Evolutionary conservation across 2,329 filamentous ascomycete genomes (phyloP).

Genomic region (Myriangium duriaei): DNA sequence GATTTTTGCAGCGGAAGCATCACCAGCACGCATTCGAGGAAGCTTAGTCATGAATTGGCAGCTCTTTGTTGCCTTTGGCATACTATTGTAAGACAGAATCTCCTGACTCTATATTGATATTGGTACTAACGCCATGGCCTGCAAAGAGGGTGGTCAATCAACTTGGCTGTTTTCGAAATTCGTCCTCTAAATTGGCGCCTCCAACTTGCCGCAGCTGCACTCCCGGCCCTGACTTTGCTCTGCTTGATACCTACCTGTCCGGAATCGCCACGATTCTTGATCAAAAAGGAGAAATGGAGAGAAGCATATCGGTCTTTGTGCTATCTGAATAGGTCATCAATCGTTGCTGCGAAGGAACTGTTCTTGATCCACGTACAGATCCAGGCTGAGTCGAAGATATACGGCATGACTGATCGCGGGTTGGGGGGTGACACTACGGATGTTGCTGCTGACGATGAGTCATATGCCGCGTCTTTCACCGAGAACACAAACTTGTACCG

Average conservation of each 20-base stretch:
- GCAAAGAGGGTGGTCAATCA: constrained; percentile 17
- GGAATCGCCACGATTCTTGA: constrained; percentile 20
- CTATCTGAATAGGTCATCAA: constrained; percentile 15
- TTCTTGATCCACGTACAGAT: constrained; percentile 19
- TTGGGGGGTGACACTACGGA: not conserved
- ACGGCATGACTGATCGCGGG: not conserved
- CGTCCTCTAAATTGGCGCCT: constrained; percentile 19
- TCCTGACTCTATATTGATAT: too few relatives aligned
- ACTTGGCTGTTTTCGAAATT: constrained; percentile 16
- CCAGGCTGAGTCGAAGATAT: constrained; percentile 15
- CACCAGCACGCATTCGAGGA: constrained; percentile 7
- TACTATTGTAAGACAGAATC: constrained; percentile 15
- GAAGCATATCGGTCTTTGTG: constrained; percentile 18
- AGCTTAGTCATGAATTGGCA: constrained; percentile 23
- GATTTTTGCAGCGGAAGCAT: constrained; percentile 1
- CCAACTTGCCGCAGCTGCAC: constrained; percentile 18
- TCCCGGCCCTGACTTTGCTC: constrained; percentile 19
- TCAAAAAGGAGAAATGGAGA: constrained; percentile 17
- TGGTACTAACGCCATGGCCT: too few relatives aligned
- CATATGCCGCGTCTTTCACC: not conserved
- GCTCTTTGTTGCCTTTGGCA: constrained; percentile 21
- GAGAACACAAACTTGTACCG: constrained; percentile 3
- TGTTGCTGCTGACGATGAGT: constrained; percentile 3
- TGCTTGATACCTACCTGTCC: constrained; percentile 18
- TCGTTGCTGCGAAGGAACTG: constrained; percentile 21